Conservation (phyloP, 78 protist genomes). For the Emiliania huxleyi region DNA sequence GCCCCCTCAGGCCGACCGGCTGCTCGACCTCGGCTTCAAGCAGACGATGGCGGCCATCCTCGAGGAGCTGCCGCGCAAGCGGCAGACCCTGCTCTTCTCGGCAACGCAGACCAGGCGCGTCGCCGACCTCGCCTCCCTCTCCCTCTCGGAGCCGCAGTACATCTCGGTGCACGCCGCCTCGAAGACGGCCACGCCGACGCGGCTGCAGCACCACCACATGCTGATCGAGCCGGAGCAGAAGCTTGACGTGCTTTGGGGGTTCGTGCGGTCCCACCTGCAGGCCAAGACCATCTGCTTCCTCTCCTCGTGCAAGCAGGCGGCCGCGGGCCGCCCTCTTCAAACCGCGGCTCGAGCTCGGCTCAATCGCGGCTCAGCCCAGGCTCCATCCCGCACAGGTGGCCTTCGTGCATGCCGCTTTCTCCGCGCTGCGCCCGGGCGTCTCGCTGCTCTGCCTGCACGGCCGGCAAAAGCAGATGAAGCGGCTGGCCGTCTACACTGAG, state of each 20-base stretch:
- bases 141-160: slow-evolving; percentile 79
- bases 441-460: slow-evolving; percentile 82
- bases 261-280: slow-evolving; percentile 78
- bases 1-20: slow-evolving; percentile 96
- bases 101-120: slow-evolving; percentile 93
- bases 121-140: slow-evolving; percentile 74
- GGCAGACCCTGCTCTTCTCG: slow-evolving; percentile 92
- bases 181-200: slow-evolving; percentile 5
- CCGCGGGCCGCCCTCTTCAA: too few species aligned
- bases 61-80: slow-evolving; percentile 73
- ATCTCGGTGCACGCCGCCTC: slow-evolving; percentile 69
- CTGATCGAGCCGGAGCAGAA: slow-evolving; percentile 64
- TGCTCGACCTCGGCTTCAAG: slow-evolving; percentile 92
- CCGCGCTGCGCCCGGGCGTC: slow-evolving; percentile 79
- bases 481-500: slow-evolving; percentile 18
- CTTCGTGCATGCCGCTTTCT: slow-evolving; percentile 74
- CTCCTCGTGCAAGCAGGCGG: slow-evolving; percentile 92
- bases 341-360: too few species aligned
- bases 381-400: too few species aligned
- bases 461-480: slow-evolving; percentile 75
- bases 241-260: slow-evolving; percentile 77
- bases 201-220: slow-evolving; percentile 45
- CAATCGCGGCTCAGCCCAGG: too few species aligned
- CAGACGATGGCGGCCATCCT: slow-evolving; percentile 77
- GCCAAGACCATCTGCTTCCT: slow-evolving; percentile 88